A percentile compares a stretch with the other conserved stretches of the same genome.
Evolutionary conservation across 148 eudicot genomes (phyloP).

Genomic region (Silene uniflora): DNA sequence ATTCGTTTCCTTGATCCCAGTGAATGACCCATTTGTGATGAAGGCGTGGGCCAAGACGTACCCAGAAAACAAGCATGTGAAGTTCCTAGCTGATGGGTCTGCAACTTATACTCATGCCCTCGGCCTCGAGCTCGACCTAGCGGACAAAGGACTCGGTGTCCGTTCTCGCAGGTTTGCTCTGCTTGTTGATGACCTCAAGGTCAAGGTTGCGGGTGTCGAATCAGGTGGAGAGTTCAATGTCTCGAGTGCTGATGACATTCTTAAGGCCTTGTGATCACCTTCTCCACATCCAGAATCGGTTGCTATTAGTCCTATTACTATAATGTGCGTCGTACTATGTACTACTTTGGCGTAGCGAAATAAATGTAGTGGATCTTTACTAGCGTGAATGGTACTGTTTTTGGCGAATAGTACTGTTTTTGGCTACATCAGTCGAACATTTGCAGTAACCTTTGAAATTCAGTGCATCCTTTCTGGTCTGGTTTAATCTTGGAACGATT

Average conservation of each 20-base stretch:
- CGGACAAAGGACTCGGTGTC: conserved; percentile 57
- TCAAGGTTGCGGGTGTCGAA: conserved; percentile 61
- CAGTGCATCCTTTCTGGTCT: not conserved
- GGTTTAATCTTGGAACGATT: not conserved
- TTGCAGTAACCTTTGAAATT: not conserved
- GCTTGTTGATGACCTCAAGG: conserved; percentile 67
- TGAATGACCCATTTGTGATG: conserved; percentile 87
- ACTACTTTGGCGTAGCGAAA: conserved; percentile 13
- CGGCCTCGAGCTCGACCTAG: conserved; percentile 69
- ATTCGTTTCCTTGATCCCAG: conserved; percentile 30
- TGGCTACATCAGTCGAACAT: not conserved
- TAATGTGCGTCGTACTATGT: not conserved
- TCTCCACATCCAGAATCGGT: not conserved
- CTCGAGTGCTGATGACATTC: conserved; percentile 73
- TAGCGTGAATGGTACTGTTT: not conserved
- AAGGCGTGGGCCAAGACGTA: conserved; percentile 80
- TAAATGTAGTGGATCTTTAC: conserved; percentile 20
- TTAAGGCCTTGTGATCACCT: conserved; percentile 54
- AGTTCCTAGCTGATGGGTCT: conserved; percentile 77
- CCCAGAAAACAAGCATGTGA: conserved; percentile 65
- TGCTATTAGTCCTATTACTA: not conserved
- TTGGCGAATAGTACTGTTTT: not conserved
- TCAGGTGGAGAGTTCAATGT: conserved; percentile 68
- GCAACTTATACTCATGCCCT: conserved; percentile 65
- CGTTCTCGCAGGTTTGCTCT: conserved; percentile 70